Percentiles rank a stretch among this genome's conserved stretches.
phyloP scores from a whole-genome alignment of 2,329 filamentous ascomycete genomes.

The Diaporthe batatas region DNA sequence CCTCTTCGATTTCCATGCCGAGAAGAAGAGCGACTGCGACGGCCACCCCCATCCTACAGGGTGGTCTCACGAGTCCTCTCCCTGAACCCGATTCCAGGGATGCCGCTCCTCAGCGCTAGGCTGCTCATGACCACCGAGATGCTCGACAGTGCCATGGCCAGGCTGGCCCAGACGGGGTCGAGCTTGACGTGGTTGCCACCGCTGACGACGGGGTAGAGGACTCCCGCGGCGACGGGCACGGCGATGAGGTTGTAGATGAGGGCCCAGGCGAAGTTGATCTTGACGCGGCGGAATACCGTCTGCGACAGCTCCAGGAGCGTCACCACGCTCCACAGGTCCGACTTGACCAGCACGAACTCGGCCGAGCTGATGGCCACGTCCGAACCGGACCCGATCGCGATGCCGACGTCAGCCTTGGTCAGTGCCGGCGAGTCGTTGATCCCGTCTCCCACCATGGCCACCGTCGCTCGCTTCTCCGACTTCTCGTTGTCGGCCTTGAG shows the following conservation, averaged over 20 bases:
- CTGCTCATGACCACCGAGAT: constrained; percentile 90
- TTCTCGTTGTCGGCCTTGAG: constrained; percentile 54
- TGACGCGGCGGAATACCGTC: constrained; percentile 81
- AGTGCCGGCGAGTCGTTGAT: constrained; percentile 91
- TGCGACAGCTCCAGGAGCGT: constrained; percentile 79
- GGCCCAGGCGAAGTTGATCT: constrained; percentile 89
- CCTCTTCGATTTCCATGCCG: not conserved
- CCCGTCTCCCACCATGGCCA: constrained; percentile 91
- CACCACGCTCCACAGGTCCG: constrained; percentile 76
- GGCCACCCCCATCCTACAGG: not conserved
- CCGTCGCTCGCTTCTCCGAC: constrained; percentile 58
- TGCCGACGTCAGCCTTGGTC: constrained; percentile 83
- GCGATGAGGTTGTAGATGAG: constrained; percentile 84
- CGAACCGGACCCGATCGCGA: constrained; percentile 85
- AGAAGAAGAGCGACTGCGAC: not conserved
- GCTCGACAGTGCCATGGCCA: constrained; percentile 94
- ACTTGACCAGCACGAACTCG: constrained; percentile 84
- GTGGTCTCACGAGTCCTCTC: constrained; percentile 45
- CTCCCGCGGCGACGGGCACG: constrained; percentile 85
- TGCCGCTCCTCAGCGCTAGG: constrained; percentile 72
- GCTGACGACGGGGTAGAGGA: constrained; percentile 72
- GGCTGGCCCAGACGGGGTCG: constrained; percentile 86
- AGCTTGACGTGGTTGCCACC: constrained; percentile 70
- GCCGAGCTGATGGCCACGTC: constrained; percentile 87
- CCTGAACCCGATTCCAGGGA: constrained; percentile 61